Percentiles rank a stretch among this genome's conserved stretches.
Conservation (phyloP, 1,284 basidiomycete species). For the Cystobasidiaceae sp. region DNA sequence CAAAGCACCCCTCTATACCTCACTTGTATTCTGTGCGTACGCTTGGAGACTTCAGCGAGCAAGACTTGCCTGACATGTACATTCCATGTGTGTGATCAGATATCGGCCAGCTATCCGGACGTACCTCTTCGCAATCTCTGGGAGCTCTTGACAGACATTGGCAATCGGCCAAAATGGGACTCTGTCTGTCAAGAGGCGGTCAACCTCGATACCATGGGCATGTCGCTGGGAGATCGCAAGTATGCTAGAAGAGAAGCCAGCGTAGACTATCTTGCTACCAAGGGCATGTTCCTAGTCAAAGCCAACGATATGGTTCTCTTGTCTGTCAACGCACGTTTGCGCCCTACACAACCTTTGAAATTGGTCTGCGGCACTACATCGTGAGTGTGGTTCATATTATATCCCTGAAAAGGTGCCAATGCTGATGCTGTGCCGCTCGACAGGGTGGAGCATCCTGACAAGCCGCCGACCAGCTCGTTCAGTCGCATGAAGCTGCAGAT, state of each 20-base stretch:
- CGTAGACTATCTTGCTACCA: constrained; percentile 27
- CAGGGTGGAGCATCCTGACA: constrained; percentile 36
- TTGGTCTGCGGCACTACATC: constrained; percentile 31
- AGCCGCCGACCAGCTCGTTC: constrained; percentile 33
- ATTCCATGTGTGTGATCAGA: neutral
- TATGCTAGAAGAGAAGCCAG: constrained; percentile 12
- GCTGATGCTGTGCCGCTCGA: neutral
- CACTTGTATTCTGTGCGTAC: constrained; percentile 30
- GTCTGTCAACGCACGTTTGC: constrained; percentile 35
- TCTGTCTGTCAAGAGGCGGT: constrained; percentile 10
- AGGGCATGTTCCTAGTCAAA: constrained; percentile 33
- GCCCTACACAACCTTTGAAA: neutral
- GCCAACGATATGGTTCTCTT: constrained; percentile 40
- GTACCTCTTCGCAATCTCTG: constrained; percentile 37
- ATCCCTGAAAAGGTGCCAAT: neutral
- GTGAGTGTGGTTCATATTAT: neutral
- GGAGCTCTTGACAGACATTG: constrained; percentile 34
- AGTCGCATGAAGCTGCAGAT: constrained; percentile 39
- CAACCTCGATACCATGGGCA: constrained; percentile 22
- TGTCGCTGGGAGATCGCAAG: neutral
- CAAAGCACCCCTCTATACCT: constrained; percentile 23
- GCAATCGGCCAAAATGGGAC: constrained; percentile 34
- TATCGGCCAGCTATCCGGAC: constrained; percentile 35
- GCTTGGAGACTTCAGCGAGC: neutral
- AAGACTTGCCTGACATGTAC: too few species aligned